Evolutionary conservation across 108 stramenopile genomes (phyloP).

Genomic region (Craspedostauros australis): DNA sequence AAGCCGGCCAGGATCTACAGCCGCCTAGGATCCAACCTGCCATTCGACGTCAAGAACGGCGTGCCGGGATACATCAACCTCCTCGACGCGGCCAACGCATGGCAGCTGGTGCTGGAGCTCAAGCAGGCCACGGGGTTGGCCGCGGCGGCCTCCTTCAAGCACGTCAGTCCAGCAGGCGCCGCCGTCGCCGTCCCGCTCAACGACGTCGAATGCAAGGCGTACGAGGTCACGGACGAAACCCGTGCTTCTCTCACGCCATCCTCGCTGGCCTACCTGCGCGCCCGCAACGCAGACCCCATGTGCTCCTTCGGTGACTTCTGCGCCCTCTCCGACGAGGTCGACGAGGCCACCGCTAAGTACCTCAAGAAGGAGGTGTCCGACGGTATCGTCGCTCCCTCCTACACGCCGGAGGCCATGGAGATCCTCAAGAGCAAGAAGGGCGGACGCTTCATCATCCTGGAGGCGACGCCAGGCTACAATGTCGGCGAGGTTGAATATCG

Average conservation of each 20-base stretch:
- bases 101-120: constrained; percentile 94
- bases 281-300: constrained; percentile 98
- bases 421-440: constrained; percentile 96
- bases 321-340: constrained; percentile 93
- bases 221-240: constrained; percentile 74
- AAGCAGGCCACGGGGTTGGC: constrained; percentile 85
- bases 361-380: constrained; percentile 96
- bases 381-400: constrained; percentile 98
- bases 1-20: constrained; percentile 84
- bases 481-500: constrained; percentile 92
- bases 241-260: constrained; percentile 77
- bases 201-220: constrained; percentile 80
- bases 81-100: constrained; percentile 96
- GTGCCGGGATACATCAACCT: constrained; percentile 98
- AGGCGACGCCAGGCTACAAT: constrained; percentile 77
- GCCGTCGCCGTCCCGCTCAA: constrained; percentile 92
- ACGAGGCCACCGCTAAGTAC: constrained; percentile 92
- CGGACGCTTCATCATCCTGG: constrained; percentile 95
- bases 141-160: constrained; percentile 97
- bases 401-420: constrained; percentile 90
- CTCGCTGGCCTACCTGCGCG: constrained; percentile 95
- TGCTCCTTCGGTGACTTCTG: constrained; percentile 98
- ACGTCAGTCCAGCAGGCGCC: constrained; percentile 97
- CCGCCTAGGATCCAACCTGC: constrained; percentile 67
- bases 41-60: constrained; percentile 89